Evolutionary conservation across 2,329 filamentous ascomycete genomes (phyloP).

Genomic region (Colletotrichum spaethianum): DNA sequence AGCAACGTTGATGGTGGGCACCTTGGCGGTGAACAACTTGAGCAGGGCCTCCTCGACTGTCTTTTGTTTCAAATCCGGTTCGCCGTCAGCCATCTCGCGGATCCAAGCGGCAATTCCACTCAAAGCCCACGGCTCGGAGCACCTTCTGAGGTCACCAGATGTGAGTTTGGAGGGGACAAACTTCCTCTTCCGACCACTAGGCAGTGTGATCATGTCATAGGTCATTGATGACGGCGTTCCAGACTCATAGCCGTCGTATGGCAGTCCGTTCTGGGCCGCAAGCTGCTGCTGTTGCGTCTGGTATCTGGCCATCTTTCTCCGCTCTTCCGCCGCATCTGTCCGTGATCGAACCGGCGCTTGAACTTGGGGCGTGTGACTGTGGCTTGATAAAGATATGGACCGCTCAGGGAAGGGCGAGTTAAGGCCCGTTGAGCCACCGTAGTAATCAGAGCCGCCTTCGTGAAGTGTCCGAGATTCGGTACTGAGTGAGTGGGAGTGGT

Average conservation of each 20-base stretch:
- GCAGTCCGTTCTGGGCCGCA: slow-evolving; percentile 64
- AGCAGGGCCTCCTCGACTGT: slow-evolving; percentile 90
- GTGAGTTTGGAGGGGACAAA: slow-evolving; percentile 90
- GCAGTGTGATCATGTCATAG: slow-evolving; percentile 88
- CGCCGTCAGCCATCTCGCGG: slow-evolving; percentile 89
- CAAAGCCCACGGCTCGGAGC: slow-evolving; percentile 91
- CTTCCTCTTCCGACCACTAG: slow-evolving; percentile 82
- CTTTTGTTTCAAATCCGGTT: slow-evolving; percentile 87
- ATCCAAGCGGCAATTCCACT: slow-evolving; percentile 92
- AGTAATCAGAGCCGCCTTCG: slow-evolving; percentile 63
- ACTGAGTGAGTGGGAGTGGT: slow-evolving; percentile 65
- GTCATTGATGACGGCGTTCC: slow-evolving; percentile 69
- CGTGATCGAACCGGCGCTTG: slow-evolving; percentile 90
- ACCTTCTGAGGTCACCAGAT: slow-evolving; percentile 85
- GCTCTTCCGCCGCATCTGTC: slow-evolving; percentile 88
- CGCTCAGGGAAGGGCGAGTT: slow-evolving; percentile 69
- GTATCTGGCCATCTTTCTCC: slow-evolving; percentile 69
- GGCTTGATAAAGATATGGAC: slow-evolving; percentile 86
- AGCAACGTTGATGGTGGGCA: slow-evolving; percentile 98
- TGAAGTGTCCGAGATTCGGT: slow-evolving; percentile 59
- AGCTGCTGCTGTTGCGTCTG: slow-evolving; percentile 68
- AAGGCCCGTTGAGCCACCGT: slow-evolving; percentile 49
- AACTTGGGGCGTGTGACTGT: slow-evolving; percentile 84
- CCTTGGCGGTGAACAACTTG: slow-evolving; percentile 91
- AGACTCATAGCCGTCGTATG: slow-evolving; percentile 71